Percentiles rank a stretch among this genome's conserved stretches.
These are phyloP conservation scores for Clonostachys rosea DNA, from an alignment of 2,329 filamentous ascomycete genomes.

Conservation along the genomic window DNA sequence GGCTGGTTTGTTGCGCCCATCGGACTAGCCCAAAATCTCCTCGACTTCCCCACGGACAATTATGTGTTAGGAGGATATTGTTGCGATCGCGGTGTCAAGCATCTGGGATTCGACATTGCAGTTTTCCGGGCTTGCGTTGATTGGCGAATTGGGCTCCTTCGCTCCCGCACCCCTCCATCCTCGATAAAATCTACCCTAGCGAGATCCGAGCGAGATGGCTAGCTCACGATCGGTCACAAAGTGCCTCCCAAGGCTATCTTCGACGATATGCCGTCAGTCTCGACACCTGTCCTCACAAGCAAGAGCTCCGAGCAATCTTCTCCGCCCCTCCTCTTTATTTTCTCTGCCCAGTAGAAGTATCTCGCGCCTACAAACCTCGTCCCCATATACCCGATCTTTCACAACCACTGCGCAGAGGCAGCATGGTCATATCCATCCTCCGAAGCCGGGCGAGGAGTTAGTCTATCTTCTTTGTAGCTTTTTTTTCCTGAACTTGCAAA, in stretches of 20 bases:
- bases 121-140: too few relatives aligned
- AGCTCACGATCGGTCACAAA: constrained; percentile 20
- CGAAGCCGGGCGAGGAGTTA: constrained; percentile 89
- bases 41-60: neutral
- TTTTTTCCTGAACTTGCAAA: neutral
- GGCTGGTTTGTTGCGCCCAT: too few relatives aligned
- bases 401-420: constrained; percentile 53
- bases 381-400: constrained; percentile 44
- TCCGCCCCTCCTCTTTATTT: too few relatives aligned
- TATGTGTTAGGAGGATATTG: too few relatives aligned
- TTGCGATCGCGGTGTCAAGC: too few relatives aligned
- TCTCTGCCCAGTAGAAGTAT: too few relatives aligned
- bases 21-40: neutral
- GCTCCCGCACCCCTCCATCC: too few relatives aligned
- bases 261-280: constrained; percentile 17
- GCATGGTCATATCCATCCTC: constrained; percentile 79
- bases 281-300: constrained; percentile 9
- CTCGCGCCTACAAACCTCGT: too few relatives aligned
- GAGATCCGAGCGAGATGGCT: constrained; percentile 14
- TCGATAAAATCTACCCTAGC: too few relatives aligned
- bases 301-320: too few relatives aligned
- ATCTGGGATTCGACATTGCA: too few relatives aligned
- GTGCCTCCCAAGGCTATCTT: constrained; percentile 22
- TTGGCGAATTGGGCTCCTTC: too few relatives aligned
- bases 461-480: constrained; percentile 18